Evolutionary conservation across 2,329 filamentous ascomycete species (phyloP).

Genomic region (Pyricularia grisea): DNA sequence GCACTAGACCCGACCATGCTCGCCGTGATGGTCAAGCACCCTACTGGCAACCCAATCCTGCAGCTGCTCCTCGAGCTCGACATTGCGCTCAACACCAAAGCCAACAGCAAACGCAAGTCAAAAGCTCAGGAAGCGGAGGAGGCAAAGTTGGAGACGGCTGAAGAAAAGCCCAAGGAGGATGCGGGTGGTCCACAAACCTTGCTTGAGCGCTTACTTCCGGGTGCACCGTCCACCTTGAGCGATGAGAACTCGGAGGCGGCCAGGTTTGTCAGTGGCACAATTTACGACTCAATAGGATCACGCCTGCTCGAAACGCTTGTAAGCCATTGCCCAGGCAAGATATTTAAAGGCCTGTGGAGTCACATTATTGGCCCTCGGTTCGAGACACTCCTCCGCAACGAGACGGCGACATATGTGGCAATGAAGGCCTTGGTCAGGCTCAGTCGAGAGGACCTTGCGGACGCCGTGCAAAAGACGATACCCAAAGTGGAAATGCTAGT

Average conservation of each 20-base stretch:
- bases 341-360: constrained; percentile 82
- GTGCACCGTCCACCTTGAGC: constrained; percentile 58
- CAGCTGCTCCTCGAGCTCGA: constrained; percentile 86
- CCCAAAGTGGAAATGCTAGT: constrained; percentile 67
- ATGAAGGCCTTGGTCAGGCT: constrained; percentile 75
- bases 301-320: constrained; percentile 83
- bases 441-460: constrained; percentile 74
- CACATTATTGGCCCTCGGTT: constrained; percentile 74
- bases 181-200: constrained; percentile 34
- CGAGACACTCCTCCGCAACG: constrained; percentile 74
- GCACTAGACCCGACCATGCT: constrained; percentile 72
- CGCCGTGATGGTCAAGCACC: constrained; percentile 76
- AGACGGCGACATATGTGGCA: constrained; percentile 81
- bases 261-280: constrained; percentile 71
- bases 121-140: constrained; percentile 16
- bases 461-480: constrained; percentile 53
- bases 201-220: constrained; percentile 69
- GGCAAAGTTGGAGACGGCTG: constrained; percentile 18
- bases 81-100: constrained; percentile 61
- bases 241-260: constrained; percentile 65
- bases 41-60: constrained; percentile 85
- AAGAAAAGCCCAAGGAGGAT: constrained; percentile 14
- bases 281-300: constrained; percentile 87
- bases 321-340: constrained; percentile 68
- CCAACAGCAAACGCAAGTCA: constrained; percentile 44